phyloP scores from a whole-genome alignment of 352 stramenopile genomes.

The Pythium scleroteichum region DNA sequence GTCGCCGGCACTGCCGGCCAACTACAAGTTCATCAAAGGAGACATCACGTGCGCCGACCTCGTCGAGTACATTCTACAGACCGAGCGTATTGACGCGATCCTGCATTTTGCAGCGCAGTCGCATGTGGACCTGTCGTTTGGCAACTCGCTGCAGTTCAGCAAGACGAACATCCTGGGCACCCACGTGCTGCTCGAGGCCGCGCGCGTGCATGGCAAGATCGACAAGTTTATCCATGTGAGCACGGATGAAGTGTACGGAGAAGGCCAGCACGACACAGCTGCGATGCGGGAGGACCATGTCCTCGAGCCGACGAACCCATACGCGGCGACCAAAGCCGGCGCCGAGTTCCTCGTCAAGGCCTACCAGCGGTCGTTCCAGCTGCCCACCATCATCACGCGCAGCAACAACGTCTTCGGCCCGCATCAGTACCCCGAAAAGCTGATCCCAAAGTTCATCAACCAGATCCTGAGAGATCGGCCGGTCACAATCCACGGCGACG shows the following conservation, averaged over 20 bases:
- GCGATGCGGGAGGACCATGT: conserved; percentile 96
- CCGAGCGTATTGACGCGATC: conserved; percentile 97
- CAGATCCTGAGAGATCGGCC: conserved; percentile 89
- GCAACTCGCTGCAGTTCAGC: conserved; percentile 98
- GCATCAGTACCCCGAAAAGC: conserved; percentile 98
- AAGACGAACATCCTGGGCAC: conserved; percentile 98
- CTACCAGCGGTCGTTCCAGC: conserved; percentile 92
- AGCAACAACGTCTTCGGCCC: conserved; percentile 99
- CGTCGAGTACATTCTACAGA: conserved; percentile 93
- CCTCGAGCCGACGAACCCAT: conserved; percentile 96
- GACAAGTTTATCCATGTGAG: conserved; percentile 97
- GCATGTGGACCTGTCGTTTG: conserved; percentile 98
- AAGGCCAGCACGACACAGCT: conserved; percentile 88
- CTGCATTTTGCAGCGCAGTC: conserved; percentile 99
- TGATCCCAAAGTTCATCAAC: conserved; percentile 99
- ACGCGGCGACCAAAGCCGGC: conserved; percentile 97
- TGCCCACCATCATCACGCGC: conserved; percentile 97
- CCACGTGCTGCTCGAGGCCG: conserved; percentile 96
- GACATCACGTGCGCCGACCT: conserved; percentile 95
- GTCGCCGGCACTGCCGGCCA: conserved; percentile 38
- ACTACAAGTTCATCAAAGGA: conserved; percentile 98
- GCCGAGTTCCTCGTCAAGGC: conserved; percentile 98
- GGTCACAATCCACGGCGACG: conserved; percentile 96
- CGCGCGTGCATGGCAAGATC: conserved; percentile 85
- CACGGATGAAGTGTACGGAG: conserved; percentile 99